Evolutionary conservation across 2,329 filamentous ascomycete genomes (phyloP).

Genomic region (Tympanopsis confertula): DNA sequence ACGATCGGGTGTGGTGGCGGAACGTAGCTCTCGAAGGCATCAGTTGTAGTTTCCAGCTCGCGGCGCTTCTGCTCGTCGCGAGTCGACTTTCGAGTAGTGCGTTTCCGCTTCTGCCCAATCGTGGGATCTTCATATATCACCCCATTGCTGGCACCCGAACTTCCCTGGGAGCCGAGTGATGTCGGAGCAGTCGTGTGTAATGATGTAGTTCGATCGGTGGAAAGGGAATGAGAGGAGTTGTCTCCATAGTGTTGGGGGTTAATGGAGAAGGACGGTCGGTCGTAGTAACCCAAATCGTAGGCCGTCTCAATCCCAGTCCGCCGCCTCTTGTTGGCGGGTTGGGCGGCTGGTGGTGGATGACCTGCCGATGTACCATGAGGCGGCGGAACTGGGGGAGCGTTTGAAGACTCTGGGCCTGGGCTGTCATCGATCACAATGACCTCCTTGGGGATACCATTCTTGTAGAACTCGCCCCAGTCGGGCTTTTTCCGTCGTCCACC

Average conservation of each 20-base stretch:
- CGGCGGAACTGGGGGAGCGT: slow-evolving; percentile 6
- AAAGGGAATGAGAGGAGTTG: slow-evolving; percentile 50
- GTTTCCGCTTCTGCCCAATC: slow-evolving; percentile 81
- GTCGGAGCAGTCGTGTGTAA: slow-evolving; percentile 60
- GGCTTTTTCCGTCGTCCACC: slow-evolving; percentile 50
- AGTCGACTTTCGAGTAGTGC: slow-evolving; percentile 56
- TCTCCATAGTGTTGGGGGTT: slow-evolving; percentile 63
- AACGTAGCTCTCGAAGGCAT: slow-evolving; percentile 68
- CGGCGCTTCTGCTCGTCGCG: slow-evolving; percentile 59
- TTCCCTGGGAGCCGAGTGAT: slow-evolving; percentile 75
- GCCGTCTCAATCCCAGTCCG: slow-evolving; percentile 44
- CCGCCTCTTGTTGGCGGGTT: slow-evolving; percentile 65
- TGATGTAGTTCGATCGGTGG: slow-evolving; percentile 35
- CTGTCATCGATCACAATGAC: slow-evolving; percentile 71
- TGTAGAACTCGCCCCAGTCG: slow-evolving; percentile 73
- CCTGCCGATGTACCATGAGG: slow-evolving; percentile 22
- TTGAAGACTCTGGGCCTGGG: slow-evolving; percentile 39
- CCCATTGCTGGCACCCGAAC: slow-evolving; percentile 46
- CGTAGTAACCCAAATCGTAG: slow-evolving; percentile 65
- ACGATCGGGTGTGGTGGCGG: slow-evolving; percentile 80
- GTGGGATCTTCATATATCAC: slow-evolving; percentile 57
- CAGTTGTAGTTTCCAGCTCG: slow-evolving; percentile 58
- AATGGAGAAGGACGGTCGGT: slow-evolving; percentile 52
- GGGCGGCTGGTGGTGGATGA: slow-evolving; percentile 20
- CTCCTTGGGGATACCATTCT: slow-evolving; percentile 72